Percentiles rank a stretch among this genome's conserved stretches.
Conservation (phyloP, 192 early-diverging fungal genomes). For the Chytriomyces sp. region DNA sequence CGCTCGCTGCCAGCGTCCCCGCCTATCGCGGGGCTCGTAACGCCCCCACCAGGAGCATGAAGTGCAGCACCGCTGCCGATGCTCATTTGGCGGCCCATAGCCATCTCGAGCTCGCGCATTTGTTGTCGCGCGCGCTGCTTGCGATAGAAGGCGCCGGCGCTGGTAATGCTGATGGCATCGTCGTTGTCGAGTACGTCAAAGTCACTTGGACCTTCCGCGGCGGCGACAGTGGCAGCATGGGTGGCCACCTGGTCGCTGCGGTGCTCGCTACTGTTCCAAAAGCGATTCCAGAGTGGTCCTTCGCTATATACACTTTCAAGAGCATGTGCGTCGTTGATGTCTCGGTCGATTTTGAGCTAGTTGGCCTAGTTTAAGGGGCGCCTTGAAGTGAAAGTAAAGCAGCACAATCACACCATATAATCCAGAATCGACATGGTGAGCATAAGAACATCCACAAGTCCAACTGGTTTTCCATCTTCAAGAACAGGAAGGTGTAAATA, state of each 20-base stretch:
- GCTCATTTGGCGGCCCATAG: conserved; percentile 8
- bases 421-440: conserved; percentile 50
- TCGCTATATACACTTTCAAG: neutral
- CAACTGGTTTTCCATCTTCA: conserved; percentile 41
- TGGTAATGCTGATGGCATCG: conserved; percentile 15
- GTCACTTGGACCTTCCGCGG: neutral
- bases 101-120: neutral
- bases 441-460: conserved; percentile 55
- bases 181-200: neutral
- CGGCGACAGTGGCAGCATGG: neutral
- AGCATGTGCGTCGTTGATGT: neutral
- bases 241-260: neutral
- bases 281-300: conserved; percentile 50
- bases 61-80: neutral
- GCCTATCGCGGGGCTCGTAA: neutral
- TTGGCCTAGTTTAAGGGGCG: neutral
- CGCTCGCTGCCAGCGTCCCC: neutral
- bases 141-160: conserved; percentile 26
- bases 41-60: neutral
- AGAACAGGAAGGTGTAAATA: conserved; percentile 57
- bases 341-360: conserved; percentile 26
- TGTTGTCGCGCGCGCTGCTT: conserved; percentile 12
- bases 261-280: conserved; percentile 40
- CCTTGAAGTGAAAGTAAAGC: too few species aligned
- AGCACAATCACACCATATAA: conserved; percentile 7